Evolutionary conservation across 345 rosid genomes (phyloP), one percentile per base, ranked within the genome.

Genomic region (Camelina neglecta): DNA sequence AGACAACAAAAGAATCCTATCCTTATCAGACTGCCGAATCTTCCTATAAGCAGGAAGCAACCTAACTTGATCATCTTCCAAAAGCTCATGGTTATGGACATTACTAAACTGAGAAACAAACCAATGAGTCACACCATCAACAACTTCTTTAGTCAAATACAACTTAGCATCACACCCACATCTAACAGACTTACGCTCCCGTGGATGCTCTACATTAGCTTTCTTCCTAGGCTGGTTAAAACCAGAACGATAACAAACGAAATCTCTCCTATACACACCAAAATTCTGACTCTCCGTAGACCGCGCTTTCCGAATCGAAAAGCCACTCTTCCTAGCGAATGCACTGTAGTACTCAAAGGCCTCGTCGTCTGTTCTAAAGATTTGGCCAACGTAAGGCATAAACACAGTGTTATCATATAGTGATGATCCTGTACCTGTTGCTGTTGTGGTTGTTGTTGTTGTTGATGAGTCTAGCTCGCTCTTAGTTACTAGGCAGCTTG

Each of bases 121-220:
- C 97, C 98, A 94, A 23, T 89, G 98, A 63, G 78, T 39, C 39
- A 70, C 85, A 61, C 92, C 90, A 49, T 85, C 75, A 69, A 83
- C 85, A 62, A 90, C 72, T 78, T 94, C 93, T 76, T 92, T 92
- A 4, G 93, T 88, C 76, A 94, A 72, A 78, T 92, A 94, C 42
- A 94, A 54, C 78, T 94, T 94, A 4, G 93, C 91, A 83, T 94
- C 98, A 60, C 98, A 94, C 54, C 98, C 98, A 60, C 97, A 92
- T 11, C 98, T 84, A 51, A 92, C 95, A 0, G 97, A 94, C 67
- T 92, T 92, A 44, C 97, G 86, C 51, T 92, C 98, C n/a, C 98
- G 80, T 7, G 93, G 98, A 73, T 90, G 98, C 81, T 89, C 96
- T 11, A 89, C 98, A 31, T 89, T 85, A 24, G 91, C 88, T 85